These are phyloP conservation scores for Phyllosticta citriasiana DNA, from an alignment of 2,329 filamentous ascomycete species.

Conservation along the genomic window DNA sequence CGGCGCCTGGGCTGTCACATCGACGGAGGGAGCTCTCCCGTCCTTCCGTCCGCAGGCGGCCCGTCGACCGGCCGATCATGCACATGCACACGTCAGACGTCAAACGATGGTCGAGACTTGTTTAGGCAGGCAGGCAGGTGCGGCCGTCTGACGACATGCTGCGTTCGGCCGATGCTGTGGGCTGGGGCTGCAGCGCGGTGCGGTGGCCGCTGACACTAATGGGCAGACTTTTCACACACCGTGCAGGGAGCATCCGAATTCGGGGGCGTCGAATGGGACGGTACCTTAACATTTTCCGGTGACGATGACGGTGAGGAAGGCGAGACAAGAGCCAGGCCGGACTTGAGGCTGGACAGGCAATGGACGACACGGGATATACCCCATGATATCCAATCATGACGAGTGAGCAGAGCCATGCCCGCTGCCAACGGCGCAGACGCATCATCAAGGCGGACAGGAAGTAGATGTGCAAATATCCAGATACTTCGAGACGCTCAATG, in stretches of 20 bases:
- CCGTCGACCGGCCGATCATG: background rate
- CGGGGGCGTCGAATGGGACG: background rate
- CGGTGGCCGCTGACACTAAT: background rate
- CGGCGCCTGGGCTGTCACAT: background rate
- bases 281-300: too few relatives aligned
- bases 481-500: background rate
- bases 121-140: background rate
- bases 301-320: too few relatives aligned
- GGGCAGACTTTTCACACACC: background rate
- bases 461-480: background rate
- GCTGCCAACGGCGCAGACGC: too few relatives aligned
- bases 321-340: too few relatives aligned
- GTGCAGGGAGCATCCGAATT: background rate
- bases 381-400: too few relatives aligned
- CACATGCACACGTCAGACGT: background rate
- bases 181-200: background rate
- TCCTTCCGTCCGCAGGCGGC: background rate
- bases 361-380: too few relatives aligned
- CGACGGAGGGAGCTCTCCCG: background rate
- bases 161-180: background rate
- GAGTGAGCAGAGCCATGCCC: too few relatives aligned
- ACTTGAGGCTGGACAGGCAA: too few relatives aligned
- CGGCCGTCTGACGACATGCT: background rate
- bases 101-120: background rate
- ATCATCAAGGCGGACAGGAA: background rate